phyloP scores from a whole-genome alignment of 202 grass and related monocot genomes.

The Digitaria exilis region DNA sequence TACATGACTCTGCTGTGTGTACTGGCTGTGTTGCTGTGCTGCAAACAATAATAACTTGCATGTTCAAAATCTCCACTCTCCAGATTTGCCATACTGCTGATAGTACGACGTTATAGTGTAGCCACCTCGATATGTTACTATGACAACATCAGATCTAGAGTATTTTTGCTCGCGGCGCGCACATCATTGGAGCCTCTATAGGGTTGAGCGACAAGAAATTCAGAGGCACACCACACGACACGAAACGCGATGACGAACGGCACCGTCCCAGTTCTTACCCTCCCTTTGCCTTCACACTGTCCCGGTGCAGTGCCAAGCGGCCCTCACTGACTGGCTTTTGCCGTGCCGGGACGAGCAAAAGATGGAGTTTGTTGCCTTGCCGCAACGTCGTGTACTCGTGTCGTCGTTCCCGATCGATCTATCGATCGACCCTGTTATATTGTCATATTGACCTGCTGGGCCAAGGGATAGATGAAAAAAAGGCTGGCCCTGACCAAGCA shows the following conservation, averaged over 20 bases:
- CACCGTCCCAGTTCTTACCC: background rate
- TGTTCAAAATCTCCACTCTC: background rate
- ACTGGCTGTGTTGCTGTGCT: background rate
- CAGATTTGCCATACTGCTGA: background rate
- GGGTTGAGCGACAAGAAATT: background rate
- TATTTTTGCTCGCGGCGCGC: background rate
- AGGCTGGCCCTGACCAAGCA: background rate
- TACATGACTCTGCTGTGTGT: no score
- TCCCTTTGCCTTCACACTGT: background rate
- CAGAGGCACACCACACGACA: background rate
- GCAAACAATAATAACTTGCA: background rate
- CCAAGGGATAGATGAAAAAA: background rate
- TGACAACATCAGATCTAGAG: background rate
- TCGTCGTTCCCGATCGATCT: background rate
- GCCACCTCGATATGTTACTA: background rate
- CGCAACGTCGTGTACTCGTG: background rate
- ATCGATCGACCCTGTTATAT: background rate
- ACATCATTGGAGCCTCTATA: background rate
- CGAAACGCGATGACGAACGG: background rate
- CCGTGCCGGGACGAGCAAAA: conserved; percentile 16
- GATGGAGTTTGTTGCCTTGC: background rate
- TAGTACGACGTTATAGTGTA: background rate
- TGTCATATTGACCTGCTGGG: background rate
- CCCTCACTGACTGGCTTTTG: background rate
- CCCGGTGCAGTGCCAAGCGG: background rate